Percentiles rank a stretch among this genome's conserved stretches.
These are phyloP conservation scores for Clathrospora elynae DNA, from an alignment of 2,329 filamentous ascomycete genomes.

Conservation along the genomic window DNA sequence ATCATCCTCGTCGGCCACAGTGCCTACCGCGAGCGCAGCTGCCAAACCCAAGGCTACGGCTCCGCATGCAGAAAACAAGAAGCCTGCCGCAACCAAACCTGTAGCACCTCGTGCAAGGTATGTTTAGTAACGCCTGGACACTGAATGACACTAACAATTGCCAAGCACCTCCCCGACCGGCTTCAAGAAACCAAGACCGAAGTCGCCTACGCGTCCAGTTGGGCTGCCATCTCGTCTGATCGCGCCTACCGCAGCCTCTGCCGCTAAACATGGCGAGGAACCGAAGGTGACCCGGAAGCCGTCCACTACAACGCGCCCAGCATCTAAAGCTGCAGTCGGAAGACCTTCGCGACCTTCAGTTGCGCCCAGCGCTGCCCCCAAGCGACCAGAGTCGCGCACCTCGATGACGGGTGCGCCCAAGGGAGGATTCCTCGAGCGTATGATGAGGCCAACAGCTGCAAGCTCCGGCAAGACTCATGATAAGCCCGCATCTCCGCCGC, in stretches of 20 bases:
- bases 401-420: slow-evolving; percentile 63
- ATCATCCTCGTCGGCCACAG: slow-evolving; percentile 24
- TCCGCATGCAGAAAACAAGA: slow-evolving; percentile 15
- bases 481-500: slow-evolving; percentile 56
- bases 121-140: background rate
- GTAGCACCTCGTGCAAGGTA: slow-evolving; percentile 20
- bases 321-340: slow-evolving; percentile 36
- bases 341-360: slow-evolving; percentile 47
- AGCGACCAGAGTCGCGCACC: slow-evolving; percentile 58
- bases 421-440: slow-evolving; percentile 75
- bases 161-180: slow-evolving; percentile 33
- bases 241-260: slow-evolving; percentile 72
- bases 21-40: slow-evolving; percentile 30
- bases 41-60: slow-evolving; percentile 16
- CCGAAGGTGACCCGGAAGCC: slow-evolving; percentile 48
- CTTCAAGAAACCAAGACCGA: slow-evolving; percentile 48
- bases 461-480: slow-evolving; percentile 71
- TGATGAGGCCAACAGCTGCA: slow-evolving; percentile 77
- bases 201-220: slow-evolving; percentile 71
- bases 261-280: slow-evolving; percentile 60
- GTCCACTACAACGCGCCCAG: slow-evolving; percentile 46
- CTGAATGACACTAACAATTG: slow-evolving; percentile 9
- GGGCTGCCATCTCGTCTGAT: slow-evolving; percentile 70
- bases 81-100: slow-evolving; percentile 22
- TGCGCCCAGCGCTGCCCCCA: slow-evolving; percentile 44